phyloP scores from a whole-genome alignment of 148 eudicot species.

The Rhododendron williamsianum region DNA sequence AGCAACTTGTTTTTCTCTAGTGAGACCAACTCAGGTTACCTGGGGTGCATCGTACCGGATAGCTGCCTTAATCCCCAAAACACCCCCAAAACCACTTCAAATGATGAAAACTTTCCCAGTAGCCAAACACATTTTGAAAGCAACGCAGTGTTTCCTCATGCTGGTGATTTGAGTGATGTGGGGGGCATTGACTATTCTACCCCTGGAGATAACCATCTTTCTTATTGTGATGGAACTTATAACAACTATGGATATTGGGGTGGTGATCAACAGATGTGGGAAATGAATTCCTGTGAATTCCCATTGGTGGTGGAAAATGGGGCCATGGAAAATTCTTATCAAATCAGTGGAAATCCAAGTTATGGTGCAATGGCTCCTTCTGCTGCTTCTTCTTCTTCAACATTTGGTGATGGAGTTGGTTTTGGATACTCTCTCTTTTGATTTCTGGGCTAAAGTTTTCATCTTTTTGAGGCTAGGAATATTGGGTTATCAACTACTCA shows the following conservation, averaged over 20 bases:
- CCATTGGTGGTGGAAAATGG: conserved; percentile 24
- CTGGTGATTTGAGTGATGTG: background rate
- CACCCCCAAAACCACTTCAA: conserved; percentile 14
- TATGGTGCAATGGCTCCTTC: conserved; percentile 18
- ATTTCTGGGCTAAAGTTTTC: conserved; percentile 1
- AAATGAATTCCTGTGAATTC: conserved; percentile 30
- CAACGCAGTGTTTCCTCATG: conserved; percentile 1
- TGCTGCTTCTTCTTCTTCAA: conserved; percentile 14
- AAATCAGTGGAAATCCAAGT: conserved; percentile 6
- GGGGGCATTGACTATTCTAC: conserved; percentile 9
- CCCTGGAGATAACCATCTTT: background rate
- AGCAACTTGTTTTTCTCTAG: conserved; percentile 24
- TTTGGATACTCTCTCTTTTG: conserved; percentile 46
- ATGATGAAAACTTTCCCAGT: conserved; percentile 10
- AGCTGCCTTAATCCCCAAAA: conserved; percentile 64
- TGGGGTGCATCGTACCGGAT: conserved; percentile 83
- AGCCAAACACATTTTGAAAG: conserved; percentile 10
- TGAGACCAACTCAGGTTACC: conserved; percentile 64
- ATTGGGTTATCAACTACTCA: background rate
- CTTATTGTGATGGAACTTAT: conserved; percentile 11
- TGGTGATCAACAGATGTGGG: conserved; percentile 25
- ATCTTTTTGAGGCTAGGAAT: background rate
- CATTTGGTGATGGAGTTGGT: conserved; percentile 36
- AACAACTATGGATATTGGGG: conserved; percentile 24
- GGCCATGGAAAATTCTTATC: conserved; percentile 17